These are phyloP conservation scores for Entomortierella lignicola DNA, from an alignment of 192 early-diverging fungal species.

Conservation along the genomic window DNA sequence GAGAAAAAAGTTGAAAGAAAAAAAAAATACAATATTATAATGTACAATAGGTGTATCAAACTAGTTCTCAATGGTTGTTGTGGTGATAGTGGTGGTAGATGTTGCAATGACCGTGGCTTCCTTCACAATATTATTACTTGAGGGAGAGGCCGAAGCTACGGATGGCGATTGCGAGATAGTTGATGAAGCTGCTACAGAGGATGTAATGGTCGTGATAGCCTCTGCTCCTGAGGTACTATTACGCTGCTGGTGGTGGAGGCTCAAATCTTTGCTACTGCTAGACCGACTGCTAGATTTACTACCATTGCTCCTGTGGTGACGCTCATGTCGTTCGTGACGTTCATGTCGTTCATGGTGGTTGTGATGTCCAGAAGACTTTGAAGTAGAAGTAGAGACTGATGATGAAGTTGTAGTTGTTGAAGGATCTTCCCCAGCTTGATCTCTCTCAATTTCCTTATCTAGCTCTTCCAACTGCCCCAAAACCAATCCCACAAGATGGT, in stretches of 20 bases:
- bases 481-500: constrained; percentile 51
- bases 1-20: background rate
- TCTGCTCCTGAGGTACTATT: constrained; percentile 19
- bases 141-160: constrained; percentile 4
- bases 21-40: background rate
- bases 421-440: constrained; percentile 11
- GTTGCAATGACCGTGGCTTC: constrained; percentile 9
- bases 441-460: constrained; percentile 37
- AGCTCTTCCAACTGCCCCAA: constrained; percentile 48
- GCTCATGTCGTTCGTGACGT: constrained; percentile 34
- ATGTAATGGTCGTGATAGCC: background rate
- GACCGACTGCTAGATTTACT: constrained; percentile 36
- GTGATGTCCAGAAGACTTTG: constrained; percentile 16
- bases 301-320: constrained; percentile 44
- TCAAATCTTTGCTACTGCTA: constrained; percentile 14
- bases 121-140: background rate
- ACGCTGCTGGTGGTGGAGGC: constrained; percentile 23
- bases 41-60: background rate
- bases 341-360: constrained; percentile 31
- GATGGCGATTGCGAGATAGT: constrained; percentile 1
- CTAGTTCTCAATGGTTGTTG: background rate
- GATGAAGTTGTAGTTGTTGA: background rate
- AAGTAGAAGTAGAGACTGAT: background rate
- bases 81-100: constrained; percentile 9
- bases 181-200: background rate